Conservation (phyloP, 805 yeast genomes). For the Wickerhamiella occidentalis region DNA sequence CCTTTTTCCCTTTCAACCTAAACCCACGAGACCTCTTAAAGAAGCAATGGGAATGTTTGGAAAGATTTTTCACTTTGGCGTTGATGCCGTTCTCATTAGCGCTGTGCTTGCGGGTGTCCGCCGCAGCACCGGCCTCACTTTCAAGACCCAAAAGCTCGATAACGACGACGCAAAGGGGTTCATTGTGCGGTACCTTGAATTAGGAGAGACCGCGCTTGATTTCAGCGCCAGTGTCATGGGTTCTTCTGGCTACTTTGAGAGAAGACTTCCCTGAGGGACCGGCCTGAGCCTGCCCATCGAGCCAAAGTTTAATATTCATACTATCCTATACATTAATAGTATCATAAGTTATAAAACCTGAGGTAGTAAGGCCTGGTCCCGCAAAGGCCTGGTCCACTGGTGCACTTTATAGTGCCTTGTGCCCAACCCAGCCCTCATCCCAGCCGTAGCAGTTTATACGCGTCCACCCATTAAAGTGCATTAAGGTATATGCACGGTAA, state of each 20-base stretch:
- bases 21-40: no score
- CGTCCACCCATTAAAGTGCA: not conserved
- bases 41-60: slow-evolving; percentile 36
- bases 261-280: slow-evolving; percentile 22
- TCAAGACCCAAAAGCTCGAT: slow-evolving; percentile 40
- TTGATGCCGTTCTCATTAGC: slow-evolving; percentile 69
- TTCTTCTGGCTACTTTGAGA: slow-evolving; percentile 58
- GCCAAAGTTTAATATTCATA: no score
- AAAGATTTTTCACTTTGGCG: slow-evolving; percentile 52
- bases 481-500: not conserved
- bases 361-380: no score
- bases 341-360: no score
- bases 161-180: slow-evolving; percentile 33
- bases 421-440: no score
- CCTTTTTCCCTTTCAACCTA: not conserved
- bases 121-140: slow-evolving; percentile 63
- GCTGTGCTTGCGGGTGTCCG: slow-evolving; percentile 78
- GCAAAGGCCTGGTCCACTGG: no score
- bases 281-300: no score
- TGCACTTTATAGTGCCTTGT: no score
- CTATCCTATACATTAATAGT: no score
- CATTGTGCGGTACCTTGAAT: slow-evolving; percentile 53
- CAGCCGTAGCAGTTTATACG: no score
- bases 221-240: slow-evolving; percentile 56
- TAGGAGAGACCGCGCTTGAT: slow-evolving; percentile 80